phyloP scores from a whole-genome alignment of 768 basidiomycete species.

The Naganishia vishniacii region DNA sequence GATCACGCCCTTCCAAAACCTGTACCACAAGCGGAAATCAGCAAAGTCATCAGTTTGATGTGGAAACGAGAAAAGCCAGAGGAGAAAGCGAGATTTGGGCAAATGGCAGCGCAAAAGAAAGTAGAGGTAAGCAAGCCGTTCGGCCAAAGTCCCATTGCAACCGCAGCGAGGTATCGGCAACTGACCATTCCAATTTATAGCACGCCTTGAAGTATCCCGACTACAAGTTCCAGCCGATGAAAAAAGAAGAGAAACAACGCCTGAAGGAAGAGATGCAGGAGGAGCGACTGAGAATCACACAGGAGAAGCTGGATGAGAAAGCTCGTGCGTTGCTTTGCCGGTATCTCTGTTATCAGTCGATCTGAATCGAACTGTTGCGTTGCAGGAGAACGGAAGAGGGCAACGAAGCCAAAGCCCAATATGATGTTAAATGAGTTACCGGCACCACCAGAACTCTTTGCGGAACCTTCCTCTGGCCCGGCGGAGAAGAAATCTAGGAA shows the following conservation, averaged over 20 bases:
- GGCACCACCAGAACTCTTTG: not conserved
- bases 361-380: not conserved
- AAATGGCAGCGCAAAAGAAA: constrained; percentile 41
- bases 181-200: too few relatives aligned
- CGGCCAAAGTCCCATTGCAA: too few relatives aligned
- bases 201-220: constrained; percentile 41
- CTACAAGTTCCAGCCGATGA: constrained; percentile 47
- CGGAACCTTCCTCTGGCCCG: not conserved
- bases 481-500: constrained; percentile 4
- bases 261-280: constrained; percentile 36
- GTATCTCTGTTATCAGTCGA: not conserved
- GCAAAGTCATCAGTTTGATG: constrained; percentile 59
- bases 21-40: constrained; percentile 60
- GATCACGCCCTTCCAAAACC: not conserved
- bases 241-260: constrained; percentile 40
- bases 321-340: not conserved
- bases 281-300: constrained; percentile 31
- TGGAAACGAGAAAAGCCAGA: constrained; percentile 60
- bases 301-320: not conserved
- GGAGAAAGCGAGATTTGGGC: constrained; percentile 51
- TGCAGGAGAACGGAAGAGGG: constrained; percentile 1
- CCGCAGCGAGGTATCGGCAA: too few relatives aligned
- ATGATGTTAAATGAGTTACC: not conserved
- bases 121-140: constrained; percentile 45
- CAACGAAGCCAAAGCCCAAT: not conserved